Base-by-base conservation (phyloP, 257 asterid species). In the Solanum clarkiae region DNA sequence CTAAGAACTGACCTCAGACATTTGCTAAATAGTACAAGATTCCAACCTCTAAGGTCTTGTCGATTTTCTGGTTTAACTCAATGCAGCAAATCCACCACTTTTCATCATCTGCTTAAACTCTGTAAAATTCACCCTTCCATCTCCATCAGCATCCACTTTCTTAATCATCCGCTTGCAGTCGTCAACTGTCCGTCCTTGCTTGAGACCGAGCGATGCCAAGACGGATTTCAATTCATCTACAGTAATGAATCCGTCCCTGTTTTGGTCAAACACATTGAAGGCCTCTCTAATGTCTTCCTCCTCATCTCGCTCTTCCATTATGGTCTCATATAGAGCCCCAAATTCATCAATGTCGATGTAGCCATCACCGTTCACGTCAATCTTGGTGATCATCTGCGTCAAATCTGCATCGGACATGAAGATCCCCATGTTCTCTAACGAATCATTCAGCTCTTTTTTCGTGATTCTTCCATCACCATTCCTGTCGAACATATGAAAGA, bases 401-500 rank as follows among this genome's bases (percentile, higher is more conserved):
- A 84, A 26, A 16, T 84, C 86, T 0, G 44, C 22, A 36, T 84
- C 86, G 10, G 70, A 7, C 55, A 84, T 84, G 83, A 40, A 72
- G 51, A 84, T 84, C 5, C 86, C 86, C 86, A 84, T 84, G 83
- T 84, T 84, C 82, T 84, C 86, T 57, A 84, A 56, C 14, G 86
- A 84, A 29, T 40, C 71, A 5, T 57, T 72, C 83, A 84, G 47
- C 72, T 84, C 86, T 24, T 42, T 74, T 13, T 72, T 54, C 6
- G 86, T 84, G 22, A 84, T 72, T 40, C 49, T 56, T 3, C 86
- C 86, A 45, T 84, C 86, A 9, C 86, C 86, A 11, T 84, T 84
- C 42, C 74, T 80, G 53, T 84, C 86, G 4, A 84, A 84, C 82
- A 84, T 75, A 40, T 71, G 72, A 51, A 84, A 84, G 10, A 84